These are phyloP conservation scores for Calonectria ilicicola DNA, from an alignment of 2,329 filamentous ascomycete species.

Conservation along the genomic window DNA sequence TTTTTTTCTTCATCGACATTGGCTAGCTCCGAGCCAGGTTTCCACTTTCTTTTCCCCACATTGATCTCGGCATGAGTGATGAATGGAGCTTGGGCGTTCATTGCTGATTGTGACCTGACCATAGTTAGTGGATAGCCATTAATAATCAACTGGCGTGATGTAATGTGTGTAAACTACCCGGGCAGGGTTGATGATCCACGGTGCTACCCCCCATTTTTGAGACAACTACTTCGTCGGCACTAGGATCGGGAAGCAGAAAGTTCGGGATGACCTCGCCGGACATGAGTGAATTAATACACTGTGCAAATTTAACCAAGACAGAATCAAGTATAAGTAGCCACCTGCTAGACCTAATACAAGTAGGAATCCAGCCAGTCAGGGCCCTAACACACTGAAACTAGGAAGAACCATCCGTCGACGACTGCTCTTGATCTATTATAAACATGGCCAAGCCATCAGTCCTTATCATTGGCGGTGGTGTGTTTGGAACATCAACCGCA, in stretches of 20 bases:
- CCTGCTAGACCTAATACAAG: not conserved
- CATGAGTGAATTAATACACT: not conserved
- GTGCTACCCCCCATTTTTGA: not conserved
- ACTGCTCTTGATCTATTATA: not conserved
- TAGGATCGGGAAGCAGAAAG: not conserved
- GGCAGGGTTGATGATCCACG: not conserved
- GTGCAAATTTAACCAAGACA: not conserved
- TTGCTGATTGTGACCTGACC: not conserved
- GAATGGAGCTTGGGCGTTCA: not conserved
- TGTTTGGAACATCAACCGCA: conserved; percentile 49
- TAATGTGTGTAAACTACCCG: not conserved
- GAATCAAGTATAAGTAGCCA: not conserved
- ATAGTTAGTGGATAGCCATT: not conserved
- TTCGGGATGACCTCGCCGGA: not conserved
- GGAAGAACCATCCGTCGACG: not conserved
- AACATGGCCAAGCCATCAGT: conserved; percentile 13
- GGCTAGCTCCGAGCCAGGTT: not conserved
- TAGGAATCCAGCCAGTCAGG: not conserved
- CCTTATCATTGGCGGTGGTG: conserved; percentile 34
- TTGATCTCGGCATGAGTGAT: not conserved
- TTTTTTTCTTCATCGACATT: not conserved
- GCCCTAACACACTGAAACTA: not conserved
- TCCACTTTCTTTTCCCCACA: not conserved
- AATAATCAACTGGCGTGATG: not conserved
- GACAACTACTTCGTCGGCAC: not conserved